phyloP scores from a whole-genome alignment of 1,284 basidiomycete genomes.

The Lignosus rhinocerotis region DNA sequence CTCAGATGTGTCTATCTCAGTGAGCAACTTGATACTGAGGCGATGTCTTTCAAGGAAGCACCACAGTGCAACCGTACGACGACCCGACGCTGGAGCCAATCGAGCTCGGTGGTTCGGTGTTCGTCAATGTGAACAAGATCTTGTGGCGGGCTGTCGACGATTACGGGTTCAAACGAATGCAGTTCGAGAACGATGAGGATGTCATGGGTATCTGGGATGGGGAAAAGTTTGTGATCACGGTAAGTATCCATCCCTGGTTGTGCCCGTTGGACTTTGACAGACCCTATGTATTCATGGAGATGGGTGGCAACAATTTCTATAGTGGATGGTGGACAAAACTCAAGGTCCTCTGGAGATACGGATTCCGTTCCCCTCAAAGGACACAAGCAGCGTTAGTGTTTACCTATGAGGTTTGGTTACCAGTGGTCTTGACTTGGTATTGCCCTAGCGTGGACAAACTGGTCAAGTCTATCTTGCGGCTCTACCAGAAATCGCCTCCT shows the following conservation, averaged over 20 bases:
- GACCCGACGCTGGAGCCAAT: slow-evolving; percentile 62
- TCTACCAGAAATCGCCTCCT: slow-evolving; percentile 59
- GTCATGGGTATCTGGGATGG: slow-evolving; percentile 86
- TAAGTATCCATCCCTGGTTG: slow-evolving; percentile 33
- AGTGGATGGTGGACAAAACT: slow-evolving; percentile 69
- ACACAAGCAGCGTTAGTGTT: slow-evolving; percentile 53
- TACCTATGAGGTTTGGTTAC: not conserved
- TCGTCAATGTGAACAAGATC: slow-evolving; percentile 82
- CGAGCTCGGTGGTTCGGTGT: slow-evolving; percentile 89
- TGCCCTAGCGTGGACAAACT: slow-evolving; percentile 56
- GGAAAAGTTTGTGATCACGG: slow-evolving; percentile 64
- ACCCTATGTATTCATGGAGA: slow-evolving; percentile 14
- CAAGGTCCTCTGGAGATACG: slow-evolving; percentile 82
- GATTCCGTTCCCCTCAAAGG: slow-evolving; percentile 64
- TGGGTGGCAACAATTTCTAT: slow-evolving; percentile 39
- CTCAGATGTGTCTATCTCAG: not conserved
- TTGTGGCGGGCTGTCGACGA: slow-evolving; percentile 78
- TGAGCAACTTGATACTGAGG: not conserved
- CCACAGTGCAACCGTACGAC: slow-evolving; percentile 75
- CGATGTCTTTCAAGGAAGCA: slow-evolving; percentile 62
- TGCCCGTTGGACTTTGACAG: not conserved
- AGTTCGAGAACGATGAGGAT: slow-evolving; percentile 47
- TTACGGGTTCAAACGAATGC: slow-evolving; percentile 69
- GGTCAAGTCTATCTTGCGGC: slow-evolving; percentile 52
- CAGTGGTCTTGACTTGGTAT: not conserved